A percentile compares a stretch with the other conserved stretches of the same genome.
Evolutionary conservation across 768 basidiomycete genomes (phyloP).

Genomic region (Sarcomyxa edulis): DNA sequence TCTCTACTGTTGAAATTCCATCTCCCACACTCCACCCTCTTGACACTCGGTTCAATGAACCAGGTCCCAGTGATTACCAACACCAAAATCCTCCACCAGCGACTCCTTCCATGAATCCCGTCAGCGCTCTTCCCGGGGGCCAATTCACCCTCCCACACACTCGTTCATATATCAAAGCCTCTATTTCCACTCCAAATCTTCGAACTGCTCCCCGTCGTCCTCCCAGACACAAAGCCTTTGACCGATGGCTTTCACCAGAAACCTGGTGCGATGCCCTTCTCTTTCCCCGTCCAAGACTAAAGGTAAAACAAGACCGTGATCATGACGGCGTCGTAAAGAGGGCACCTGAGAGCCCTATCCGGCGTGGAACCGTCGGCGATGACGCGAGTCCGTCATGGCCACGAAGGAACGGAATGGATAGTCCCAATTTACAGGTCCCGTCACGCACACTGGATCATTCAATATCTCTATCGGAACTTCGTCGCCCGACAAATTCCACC

Average conservation of each 20-base stretch:
- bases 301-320: slow-evolving; percentile 23
- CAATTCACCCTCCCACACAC: slow-evolving; percentile 4
- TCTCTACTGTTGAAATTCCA: no score
- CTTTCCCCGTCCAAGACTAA: slow-evolving; percentile 71
- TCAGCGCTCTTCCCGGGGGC: no score
- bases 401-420: slow-evolving; percentile 8
- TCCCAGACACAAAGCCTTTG: slow-evolving; percentile 26
- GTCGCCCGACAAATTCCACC: slow-evolving; percentile 1
- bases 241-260: slow-evolving; percentile 69
- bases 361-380: slow-evolving; percentile 5
- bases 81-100: background rate
- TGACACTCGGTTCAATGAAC: no score
- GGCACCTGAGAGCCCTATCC: slow-evolving; percentile 41
- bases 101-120: no score
- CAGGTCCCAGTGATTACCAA: background rate
- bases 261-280: slow-evolving; percentile 80
- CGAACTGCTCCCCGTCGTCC: slow-evolving; percentile 17
- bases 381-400: background rate
- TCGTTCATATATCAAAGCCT: slow-evolving; percentile 20
- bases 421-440: slow-evolving; percentile 20
- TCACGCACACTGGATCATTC: slow-evolving; percentile 50
- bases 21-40: no score
- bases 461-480: slow-evolving; percentile 35
- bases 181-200: slow-evolving; percentile 66
- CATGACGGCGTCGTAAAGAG: slow-evolving; percentile 36